Evolutionary conservation across 495 filamentous ascomycete genomes (phyloP).

Genomic region (Aspergillus nanangensis): DNA sequence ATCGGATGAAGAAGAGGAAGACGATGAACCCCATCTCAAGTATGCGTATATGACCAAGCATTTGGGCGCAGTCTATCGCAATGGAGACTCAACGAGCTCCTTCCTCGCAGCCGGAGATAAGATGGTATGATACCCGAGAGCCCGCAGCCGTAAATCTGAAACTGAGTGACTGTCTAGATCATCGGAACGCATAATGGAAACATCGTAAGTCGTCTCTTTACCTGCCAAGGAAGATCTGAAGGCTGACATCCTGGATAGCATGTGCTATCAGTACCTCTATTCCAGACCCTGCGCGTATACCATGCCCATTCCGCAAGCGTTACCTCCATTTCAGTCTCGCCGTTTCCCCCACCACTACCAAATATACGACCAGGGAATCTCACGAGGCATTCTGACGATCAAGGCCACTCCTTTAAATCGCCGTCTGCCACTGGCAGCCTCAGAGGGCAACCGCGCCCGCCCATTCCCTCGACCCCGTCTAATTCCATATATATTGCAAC

Average conservation of each 20-base stretch:
- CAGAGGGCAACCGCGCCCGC: slow-evolving; percentile 37
- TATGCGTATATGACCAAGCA: slow-evolving; percentile 81
- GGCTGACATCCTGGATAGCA: slow-evolving; percentile 53
- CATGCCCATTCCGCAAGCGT: slow-evolving; percentile 89
- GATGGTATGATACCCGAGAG: slow-evolving; percentile 59
- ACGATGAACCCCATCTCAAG: slow-evolving; percentile 94
- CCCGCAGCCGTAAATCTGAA: not conserved
- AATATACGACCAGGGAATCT: slow-evolving; percentile 49
- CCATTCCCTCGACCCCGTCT: slow-evolving; percentile 62
- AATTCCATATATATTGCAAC: slow-evolving; percentile 90
- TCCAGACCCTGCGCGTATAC: slow-evolving; percentile 77
- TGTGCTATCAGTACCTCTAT: slow-evolving; percentile 73
- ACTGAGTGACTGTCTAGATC: slow-evolving; percentile 52
- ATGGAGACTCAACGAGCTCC: slow-evolving; percentile 88
- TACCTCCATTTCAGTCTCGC: slow-evolving; percentile 85
- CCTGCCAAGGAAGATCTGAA: not conserved
- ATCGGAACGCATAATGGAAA: slow-evolving; percentile 96
- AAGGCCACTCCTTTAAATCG: slow-evolving; percentile 37
- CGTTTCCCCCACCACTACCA: slow-evolving; percentile 73
- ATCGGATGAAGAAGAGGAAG: slow-evolving; percentile 79
- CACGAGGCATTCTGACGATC: slow-evolving; percentile 45
- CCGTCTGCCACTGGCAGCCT: slow-evolving; percentile 44
- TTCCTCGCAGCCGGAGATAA: slow-evolving; percentile 91
- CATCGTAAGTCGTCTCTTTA: slow-evolving; percentile 59
- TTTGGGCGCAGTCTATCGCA: slow-evolving; percentile 77